Percentiles rank a stretch among this genome's conserved stretches.
phyloP scores from a whole-genome alignment of 1,284 basidiomycete species.

The Farysia itapuensis region DNA sequence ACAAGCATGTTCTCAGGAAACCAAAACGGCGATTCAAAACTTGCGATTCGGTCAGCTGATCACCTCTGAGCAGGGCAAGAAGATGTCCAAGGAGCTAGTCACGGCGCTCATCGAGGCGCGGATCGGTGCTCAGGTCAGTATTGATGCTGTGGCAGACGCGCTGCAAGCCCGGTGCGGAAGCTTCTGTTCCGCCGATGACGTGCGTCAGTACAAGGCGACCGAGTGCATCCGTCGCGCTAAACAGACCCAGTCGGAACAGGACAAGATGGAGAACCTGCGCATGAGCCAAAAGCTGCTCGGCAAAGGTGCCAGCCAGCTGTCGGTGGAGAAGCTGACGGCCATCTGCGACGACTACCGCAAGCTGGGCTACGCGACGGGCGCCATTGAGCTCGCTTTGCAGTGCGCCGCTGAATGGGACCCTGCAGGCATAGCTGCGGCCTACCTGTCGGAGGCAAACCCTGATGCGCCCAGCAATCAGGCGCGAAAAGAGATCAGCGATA shows the following conservation, averaged over 20 bases:
- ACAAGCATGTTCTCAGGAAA: constrained; percentile 55
- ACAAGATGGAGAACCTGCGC: constrained; percentile 17
- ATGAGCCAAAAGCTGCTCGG: constrained; percentile 69
- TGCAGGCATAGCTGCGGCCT: constrained; percentile 64
- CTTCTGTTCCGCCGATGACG: constrained; percentile 97
- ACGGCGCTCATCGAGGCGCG: constrained; percentile 90
- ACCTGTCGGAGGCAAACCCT: constrained; percentile 68
- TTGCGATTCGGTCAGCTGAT: constrained; percentile 51
- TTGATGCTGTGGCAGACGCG: constrained; percentile 92
- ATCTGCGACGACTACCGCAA: constrained; percentile 83
- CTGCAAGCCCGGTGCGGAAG: constrained; percentile 91
- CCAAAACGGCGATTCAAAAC: constrained; percentile 29
- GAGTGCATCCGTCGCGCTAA: constrained; percentile 89
- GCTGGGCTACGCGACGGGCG: constrained; percentile 79
- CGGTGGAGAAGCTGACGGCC: constrained; percentile 80
- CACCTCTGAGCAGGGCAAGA: constrained; percentile 83
- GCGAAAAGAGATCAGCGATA: constrained; percentile 65
- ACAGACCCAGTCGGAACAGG: constrained; percentile 71
- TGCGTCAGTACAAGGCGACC: constrained; percentile 96
- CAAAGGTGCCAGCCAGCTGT: constrained; percentile 81
- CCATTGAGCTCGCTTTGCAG: constrained; percentile 79
- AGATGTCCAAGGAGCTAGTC: constrained; percentile 70
- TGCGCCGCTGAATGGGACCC: constrained; percentile 81
- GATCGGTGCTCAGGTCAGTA: constrained; percentile 91
- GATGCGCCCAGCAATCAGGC: constrained; percentile 67